These are phyloP conservation scores for Epichloe amarillans DNA, from an alignment of 2,329 filamentous ascomycete species.

Conservation along the genomic window DNA sequence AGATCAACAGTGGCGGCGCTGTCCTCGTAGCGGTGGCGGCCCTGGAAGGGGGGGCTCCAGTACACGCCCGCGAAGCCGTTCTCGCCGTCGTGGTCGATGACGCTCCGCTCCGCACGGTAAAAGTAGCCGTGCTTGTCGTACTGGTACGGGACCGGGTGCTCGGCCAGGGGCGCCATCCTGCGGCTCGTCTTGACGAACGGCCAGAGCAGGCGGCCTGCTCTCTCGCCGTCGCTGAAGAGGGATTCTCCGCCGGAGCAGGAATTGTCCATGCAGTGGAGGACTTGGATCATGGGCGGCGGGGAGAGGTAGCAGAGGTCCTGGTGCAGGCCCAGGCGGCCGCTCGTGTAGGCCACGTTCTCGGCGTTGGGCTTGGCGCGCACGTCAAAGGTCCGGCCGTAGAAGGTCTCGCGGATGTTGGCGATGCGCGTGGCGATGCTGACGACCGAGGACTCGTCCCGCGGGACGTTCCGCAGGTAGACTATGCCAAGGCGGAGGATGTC, in stretches of 20 bases:
- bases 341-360: slow-evolving; percentile 88
- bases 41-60: slow-evolving; percentile 81
- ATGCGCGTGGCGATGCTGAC: slow-evolving; percentile 57
- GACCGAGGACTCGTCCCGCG: slow-evolving; percentile 52
- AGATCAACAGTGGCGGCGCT: slow-evolving; percentile 8
- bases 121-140: slow-evolving; percentile 53
- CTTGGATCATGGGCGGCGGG: slow-evolving; percentile 66
- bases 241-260: slow-evolving; percentile 70
- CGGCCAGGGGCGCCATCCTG: slow-evolving; percentile 7
- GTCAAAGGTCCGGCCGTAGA: slow-evolving; percentile 87
- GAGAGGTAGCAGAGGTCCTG: slow-evolving; percentile 86
- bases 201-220: slow-evolving; percentile 34
- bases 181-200: slow-evolving; percentile 6
- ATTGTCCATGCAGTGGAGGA: slow-evolving; percentile 82
- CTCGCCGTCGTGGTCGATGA: slow-evolving; percentile 27
- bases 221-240: slow-evolving; percentile 67
- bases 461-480: slow-evolving; percentile 64
- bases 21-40: slow-evolving; percentile 30
- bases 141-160: slow-evolving; percentile 42
- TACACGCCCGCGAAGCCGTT: slow-evolving; percentile 17
- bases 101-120: slow-evolving; percentile 45
- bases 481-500: slow-evolving; percentile 56
- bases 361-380: slow-evolving; percentile 70
- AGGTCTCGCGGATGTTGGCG: slow-evolving; percentile 69
- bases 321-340: slow-evolving; percentile 69